Evolutionary conservation across 257 asterid genomes (phyloP).

Genomic region (Misopates orontium): DNA sequence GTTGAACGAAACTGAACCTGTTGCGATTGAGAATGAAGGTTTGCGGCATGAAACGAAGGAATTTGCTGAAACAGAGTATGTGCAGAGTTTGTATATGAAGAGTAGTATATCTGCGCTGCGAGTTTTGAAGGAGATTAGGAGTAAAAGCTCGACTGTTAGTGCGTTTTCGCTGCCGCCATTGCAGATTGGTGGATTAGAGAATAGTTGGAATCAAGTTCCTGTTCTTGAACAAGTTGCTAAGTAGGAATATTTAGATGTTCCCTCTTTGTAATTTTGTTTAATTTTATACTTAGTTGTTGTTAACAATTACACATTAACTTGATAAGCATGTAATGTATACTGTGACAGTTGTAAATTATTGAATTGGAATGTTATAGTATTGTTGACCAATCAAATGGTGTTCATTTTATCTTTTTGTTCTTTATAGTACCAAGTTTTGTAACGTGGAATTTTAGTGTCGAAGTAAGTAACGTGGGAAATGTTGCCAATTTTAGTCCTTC

Average conservation of each 20-base stretch:
- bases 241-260: conserved; percentile 28
- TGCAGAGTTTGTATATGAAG: conserved; percentile 78
- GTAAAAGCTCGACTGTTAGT: conserved; percentile 84
- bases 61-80: conserved; percentile 69
- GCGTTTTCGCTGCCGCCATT: conserved; percentile 85
- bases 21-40: too few species aligned
- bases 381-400: too few species aligned
- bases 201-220: conserved; percentile 64
- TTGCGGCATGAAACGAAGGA: too few species aligned
- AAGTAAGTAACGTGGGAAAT: too few species aligned
- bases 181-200: conserved; percentile 65
- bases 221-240: conserved; percentile 71
- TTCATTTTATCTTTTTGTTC: too few species aligned
- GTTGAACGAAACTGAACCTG: conserved; percentile 15
- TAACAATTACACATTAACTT: conserved; percentile 23
- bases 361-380: too few species aligned
- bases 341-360: not conserved
- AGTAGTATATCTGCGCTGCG: conserved; percentile 73
- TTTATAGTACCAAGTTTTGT: too few species aligned
- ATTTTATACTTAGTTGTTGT: not conserved
- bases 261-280: conserved; percentile 19
- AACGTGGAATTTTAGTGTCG: too few species aligned
- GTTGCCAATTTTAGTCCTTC: too few species aligned
- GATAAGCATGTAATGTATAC: conserved; percentile 39
- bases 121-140: conserved; percentile 68